Evolutionary conservation across 2,329 filamentous ascomycete species (phyloP), one percentile per base, ranked within the genome.

Genomic region (Cyphellophora europaea): DNA sequence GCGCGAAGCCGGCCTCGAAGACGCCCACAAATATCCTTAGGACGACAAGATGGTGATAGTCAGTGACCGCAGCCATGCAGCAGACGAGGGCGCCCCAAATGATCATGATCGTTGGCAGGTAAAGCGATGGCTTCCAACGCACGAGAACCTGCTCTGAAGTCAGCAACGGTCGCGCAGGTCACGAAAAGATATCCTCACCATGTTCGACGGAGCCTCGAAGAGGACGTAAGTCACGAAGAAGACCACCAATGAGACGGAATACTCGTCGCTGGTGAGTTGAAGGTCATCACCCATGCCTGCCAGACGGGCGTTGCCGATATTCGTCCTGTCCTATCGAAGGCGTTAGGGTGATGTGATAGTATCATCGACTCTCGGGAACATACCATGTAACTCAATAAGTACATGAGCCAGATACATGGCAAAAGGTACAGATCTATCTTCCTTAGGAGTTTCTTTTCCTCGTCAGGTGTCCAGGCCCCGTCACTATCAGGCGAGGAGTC

Each of bases 181-280:
- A n/a, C n/a, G n/a, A n/a, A n/a, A n/a, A n/a, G n/a, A n/a, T n/a
- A n/a, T n/a, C n/a, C n/a, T n/a, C 19, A 63, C 53, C 21, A 66
- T 41, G 40, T 66, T 66, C 42, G 51, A 57, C 16, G 61, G 49
- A 11, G 63, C 59, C 46, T 74, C 69, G 42, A 67, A 71, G 11
- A 68, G 45, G 25, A 75, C 62, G 46, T 74, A 72, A 19, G 54
- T 57, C 36, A 69, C 58, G 46, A 72, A 73, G 55, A 74, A 75
- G 4, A 75, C 65, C 2, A 71, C 62, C 12, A 74, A 49, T 2
- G 63, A 54, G 39, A 67, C 60, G 1, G 61, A 65, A 48, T 74
- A 74, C 45, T 72, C 52, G 38, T 59, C 57, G 3, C 66, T 34
- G 8, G 32, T 18, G 5, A 41, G 30, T 6, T 48, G 34, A 11